A percentile compares a stretch with the other conserved stretches of the same genome.
Conservation (phyloP, 2,329 filamentous ascomycete species). For the Colletotrichum magnum region DNA sequence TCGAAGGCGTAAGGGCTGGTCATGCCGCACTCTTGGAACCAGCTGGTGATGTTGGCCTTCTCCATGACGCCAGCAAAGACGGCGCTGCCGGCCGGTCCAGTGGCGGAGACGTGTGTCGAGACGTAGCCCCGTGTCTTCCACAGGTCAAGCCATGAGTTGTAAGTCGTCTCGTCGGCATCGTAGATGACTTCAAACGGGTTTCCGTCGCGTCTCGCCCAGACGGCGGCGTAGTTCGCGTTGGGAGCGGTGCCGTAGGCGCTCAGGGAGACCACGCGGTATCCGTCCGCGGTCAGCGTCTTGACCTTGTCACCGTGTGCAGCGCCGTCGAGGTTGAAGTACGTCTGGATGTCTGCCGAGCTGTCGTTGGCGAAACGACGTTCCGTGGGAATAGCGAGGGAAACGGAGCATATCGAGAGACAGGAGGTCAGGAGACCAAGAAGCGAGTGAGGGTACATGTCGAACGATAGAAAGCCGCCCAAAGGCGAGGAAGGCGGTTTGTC, state of each 20-base stretch:
- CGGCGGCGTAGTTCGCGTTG: slow-evolving; percentile 30
- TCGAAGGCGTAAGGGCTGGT: slow-evolving; percentile 7
- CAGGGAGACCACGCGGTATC: slow-evolving; percentile 40
- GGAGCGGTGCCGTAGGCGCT: slow-evolving; percentile 37
- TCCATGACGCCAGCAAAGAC: slow-evolving; percentile 41
- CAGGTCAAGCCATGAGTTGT: slow-evolving; percentile 33
- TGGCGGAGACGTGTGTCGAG: slow-evolving; percentile 36
- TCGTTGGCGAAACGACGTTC: slow-evolving; percentile 11
- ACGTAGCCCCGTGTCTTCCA: slow-evolving; percentile 38
- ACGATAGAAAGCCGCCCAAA: slow-evolving; percentile 21
- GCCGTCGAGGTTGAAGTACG: slow-evolving; percentile 28
- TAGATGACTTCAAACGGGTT: slow-evolving; percentile 26
- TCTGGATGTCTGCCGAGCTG: slow-evolving; percentile 7
- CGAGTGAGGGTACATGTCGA: slow-evolving; percentile 20
- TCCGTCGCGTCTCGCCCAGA: slow-evolving; percentile 33
- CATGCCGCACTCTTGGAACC: slow-evolving; percentile 36
- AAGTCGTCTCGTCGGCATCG: slow-evolving; percentile 30
- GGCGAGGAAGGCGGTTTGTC: background rate
- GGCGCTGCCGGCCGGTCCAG: slow-evolving; percentile 30
- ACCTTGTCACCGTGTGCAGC: slow-evolving; percentile 18
- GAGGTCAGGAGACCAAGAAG: slow-evolving; percentile 28
- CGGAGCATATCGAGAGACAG: slow-evolving; percentile 23
- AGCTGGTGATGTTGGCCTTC: slow-evolving; percentile 30
- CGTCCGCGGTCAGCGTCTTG: slow-evolving; percentile 22
- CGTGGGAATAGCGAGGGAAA: slow-evolving; percentile 4